These are phyloP conservation scores for Moringa oleifera DNA, from an alignment of 345 rosid species.

Conservation along the genomic window DNA sequence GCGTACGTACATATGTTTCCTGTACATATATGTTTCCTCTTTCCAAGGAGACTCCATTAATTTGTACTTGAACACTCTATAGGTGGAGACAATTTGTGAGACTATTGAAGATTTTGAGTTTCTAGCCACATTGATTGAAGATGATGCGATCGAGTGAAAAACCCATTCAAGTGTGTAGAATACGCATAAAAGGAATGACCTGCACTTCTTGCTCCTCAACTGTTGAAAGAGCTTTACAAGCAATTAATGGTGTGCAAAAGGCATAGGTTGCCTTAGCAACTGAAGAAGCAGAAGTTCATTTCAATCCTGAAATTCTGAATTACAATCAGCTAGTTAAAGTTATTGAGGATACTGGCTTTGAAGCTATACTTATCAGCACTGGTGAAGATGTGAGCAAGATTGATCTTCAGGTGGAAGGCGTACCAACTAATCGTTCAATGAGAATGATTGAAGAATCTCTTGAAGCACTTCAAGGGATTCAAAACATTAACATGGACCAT, in stretches of 20 bases:
- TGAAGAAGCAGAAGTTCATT: constrained; percentile 60
- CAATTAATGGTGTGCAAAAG: constrained; percentile 47
- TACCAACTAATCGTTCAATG: constrained; percentile 32
- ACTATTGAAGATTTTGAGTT: constrained; percentile 67
- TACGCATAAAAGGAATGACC: constrained; percentile 67
- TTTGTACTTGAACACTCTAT: constrained; percentile 1
- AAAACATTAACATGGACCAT: constrained; percentile 16
- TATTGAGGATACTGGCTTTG: constrained; percentile 49
- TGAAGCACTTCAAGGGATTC: constrained; percentile 60
- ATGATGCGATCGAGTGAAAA: constrained; percentile 31
- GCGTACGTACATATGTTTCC: too few species aligned
- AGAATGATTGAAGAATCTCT: constrained; percentile 45
- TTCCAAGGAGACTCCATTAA: too few species aligned
- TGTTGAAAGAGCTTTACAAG: constrained; percentile 46
- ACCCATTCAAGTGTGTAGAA: constrained; percentile 46
- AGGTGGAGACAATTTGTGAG: constrained; percentile 67
- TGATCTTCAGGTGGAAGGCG: constrained; percentile 54
- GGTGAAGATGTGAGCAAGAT: constrained; percentile 53
- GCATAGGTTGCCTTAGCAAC: constrained; percentile 65
- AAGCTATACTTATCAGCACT: constrained; percentile 48
- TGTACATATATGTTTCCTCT: too few species aligned
- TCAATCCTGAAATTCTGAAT: constrained; percentile 35
- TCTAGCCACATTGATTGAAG: constrained; percentile 38
- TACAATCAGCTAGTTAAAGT: constrained; percentile 28
- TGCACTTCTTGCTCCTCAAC: constrained; percentile 64